Evolutionary conservation across 805 yeast species (phyloP).

Genomic region (Candida gorgasii): DNA sequence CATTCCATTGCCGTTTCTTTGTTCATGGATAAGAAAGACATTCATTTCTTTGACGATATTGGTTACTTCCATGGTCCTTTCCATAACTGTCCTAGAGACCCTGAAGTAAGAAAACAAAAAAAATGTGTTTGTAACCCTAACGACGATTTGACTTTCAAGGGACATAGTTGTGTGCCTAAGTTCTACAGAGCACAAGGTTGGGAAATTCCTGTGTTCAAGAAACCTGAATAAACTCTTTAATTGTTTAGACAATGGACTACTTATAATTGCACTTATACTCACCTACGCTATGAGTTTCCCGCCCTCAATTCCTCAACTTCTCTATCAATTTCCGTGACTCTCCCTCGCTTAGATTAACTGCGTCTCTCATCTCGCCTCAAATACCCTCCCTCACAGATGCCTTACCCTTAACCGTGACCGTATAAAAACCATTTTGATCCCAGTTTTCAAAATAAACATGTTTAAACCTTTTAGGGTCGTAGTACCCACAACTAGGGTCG

Average conservation of each 20-base stretch:
- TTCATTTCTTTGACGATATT: slow-evolving; percentile 79
- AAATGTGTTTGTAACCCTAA: slow-evolving; percentile 74
- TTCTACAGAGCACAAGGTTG: slow-evolving; percentile 38
- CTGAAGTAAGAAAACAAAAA: slow-evolving; percentile 51
- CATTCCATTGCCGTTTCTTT: slow-evolving; percentile 85
- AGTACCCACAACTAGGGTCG: background rate
- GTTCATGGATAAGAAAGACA: slow-evolving; percentile 64
- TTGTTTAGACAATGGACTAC: no score
- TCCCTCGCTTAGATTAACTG: slow-evolving; percentile 12
- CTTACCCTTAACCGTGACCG: background rate
- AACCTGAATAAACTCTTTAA: background rate
- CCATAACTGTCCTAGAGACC: slow-evolving; percentile 75
- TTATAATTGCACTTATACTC: no score
- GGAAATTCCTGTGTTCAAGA: slow-evolving; percentile 24
- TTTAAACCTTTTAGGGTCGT: background rate
- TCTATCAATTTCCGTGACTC: background rate
- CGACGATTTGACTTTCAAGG: slow-evolving; percentile 77
- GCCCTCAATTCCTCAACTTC: no score
- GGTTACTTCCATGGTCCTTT: slow-evolving; percentile 86
- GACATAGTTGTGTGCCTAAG: slow-evolving; percentile 68
- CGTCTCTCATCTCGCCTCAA: slow-evolving; percentile 1
- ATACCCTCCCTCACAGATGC: background rate
- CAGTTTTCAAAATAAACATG: background rate
- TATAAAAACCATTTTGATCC: background rate
- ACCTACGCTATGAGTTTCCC: no score